Conservation (phyloP, 768 basidiomycete genomes). For the Cystobasidiopsis lactophilus region DNA sequence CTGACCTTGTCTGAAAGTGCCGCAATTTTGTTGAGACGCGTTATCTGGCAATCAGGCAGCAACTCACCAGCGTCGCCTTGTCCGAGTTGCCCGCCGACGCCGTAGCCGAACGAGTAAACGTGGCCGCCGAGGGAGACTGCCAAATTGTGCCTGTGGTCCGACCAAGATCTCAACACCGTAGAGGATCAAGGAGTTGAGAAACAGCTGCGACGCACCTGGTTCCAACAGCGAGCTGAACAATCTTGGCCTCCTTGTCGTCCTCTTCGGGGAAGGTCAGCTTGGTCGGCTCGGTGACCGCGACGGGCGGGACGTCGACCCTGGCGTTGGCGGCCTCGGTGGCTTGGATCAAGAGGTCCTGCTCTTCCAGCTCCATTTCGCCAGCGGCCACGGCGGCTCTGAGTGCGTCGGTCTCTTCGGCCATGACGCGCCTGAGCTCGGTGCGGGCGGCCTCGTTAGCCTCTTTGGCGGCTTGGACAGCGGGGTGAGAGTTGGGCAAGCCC, state of each 20-base stretch:
- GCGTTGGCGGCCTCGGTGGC: conserved; percentile 18
- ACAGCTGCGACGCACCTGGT: conserved; percentile 12
- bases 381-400: conserved; percentile 10
- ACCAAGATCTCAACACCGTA: neutral
- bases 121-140: conserved; percentile 26
- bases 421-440: conserved; percentile 7
- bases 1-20: conserved; percentile 18
- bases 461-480: conserved; percentile 6
- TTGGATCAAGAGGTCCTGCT: conserved; percentile 16
- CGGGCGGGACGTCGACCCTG: conserved; percentile 20
- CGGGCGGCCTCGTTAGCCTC: neutral
- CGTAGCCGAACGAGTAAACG: conserved; percentile 29
- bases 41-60: neutral
- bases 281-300: conserved; percentile 22
- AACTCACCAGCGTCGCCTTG: conserved; percentile 21
- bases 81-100: conserved; percentile 26
- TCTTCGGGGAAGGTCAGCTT: conserved; percentile 28
- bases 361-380: conserved; percentile 12
- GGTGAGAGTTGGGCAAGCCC: conserved; percentile 35
- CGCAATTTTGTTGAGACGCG: no score
- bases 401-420: conserved; percentile 4
- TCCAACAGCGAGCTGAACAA: conserved; percentile 26
- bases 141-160: conserved; percentile 24
- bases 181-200: neutral
- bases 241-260: conserved; percentile 23